Conservation (phyloP, 257 asterid species). For the Nicotiana knightiana region DNA sequence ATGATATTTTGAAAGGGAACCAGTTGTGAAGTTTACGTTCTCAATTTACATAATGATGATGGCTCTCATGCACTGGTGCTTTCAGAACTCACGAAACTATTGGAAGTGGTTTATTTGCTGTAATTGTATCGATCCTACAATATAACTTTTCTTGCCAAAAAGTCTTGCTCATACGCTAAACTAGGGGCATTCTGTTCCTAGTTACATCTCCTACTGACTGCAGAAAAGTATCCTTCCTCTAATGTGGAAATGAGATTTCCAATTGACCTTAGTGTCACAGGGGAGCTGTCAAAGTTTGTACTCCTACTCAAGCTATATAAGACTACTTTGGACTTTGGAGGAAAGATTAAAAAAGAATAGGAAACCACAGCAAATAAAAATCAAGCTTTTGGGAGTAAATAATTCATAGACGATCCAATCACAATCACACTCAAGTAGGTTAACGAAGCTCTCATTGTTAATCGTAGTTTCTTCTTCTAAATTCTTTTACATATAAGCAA, state of each 20-base stretch:
- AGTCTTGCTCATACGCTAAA: neutral
- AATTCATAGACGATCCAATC: too few relatives aligned
- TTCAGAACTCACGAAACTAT: neutral
- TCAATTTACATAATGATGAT: neutral
- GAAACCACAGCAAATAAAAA: too few relatives aligned
- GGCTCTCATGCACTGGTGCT: neutral
- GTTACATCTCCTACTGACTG: neutral
- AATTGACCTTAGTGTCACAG: too few relatives aligned
- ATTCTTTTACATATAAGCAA: too few relatives aligned
- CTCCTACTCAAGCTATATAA: neutral
- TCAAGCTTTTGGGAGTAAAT: too few relatives aligned
- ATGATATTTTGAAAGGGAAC: slow-evolving; percentile 63
- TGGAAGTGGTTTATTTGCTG: neutral
- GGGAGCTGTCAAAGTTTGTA: neutral
- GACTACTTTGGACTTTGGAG: too few relatives aligned
- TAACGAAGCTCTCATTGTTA: too few relatives aligned
- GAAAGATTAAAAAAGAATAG: too few relatives aligned
- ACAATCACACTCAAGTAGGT: too few relatives aligned
- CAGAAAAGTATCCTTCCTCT: neutral
- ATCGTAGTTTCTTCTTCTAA: too few relatives aligned
- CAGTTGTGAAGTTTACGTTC: neutral
- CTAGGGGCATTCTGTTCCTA: neutral
- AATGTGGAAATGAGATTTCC: neutral
- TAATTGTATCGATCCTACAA: neutral
- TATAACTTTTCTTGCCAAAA: neutral